A percentile compares a stretch with the other conserved stretches of the same genome.
Evolutionary conservation across 768 basidiomycete species (phyloP).

Genomic region (Leccinum longicurvipes): DNA sequence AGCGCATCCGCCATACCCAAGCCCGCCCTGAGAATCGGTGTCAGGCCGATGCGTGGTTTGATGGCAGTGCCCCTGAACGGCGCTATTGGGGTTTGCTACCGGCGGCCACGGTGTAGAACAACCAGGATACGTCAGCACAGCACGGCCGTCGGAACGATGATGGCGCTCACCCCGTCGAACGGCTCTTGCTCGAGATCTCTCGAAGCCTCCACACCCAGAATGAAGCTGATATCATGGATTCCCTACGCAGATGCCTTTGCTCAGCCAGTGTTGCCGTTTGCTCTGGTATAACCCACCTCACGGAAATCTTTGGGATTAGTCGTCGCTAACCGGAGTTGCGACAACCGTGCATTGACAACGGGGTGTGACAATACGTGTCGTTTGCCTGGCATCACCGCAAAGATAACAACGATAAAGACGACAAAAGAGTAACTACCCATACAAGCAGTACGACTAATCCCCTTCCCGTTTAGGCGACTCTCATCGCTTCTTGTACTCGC

Average conservation of each 20-base stretch:
- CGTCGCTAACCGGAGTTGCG: conserved; percentile 59
- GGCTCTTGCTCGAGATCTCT: conserved; percentile 58
- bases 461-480: not conserved
- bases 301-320: conserved; percentile 75
- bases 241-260: conserved; percentile 42
- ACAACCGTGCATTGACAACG: conserved; percentile 68
- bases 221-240: conserved; percentile 68
- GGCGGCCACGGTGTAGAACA: not conserved
- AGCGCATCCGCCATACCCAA: conserved; percentile 91
- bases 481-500: conserved; percentile 89
- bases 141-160: not conserved
- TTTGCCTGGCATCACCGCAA: conserved; percentile 30
- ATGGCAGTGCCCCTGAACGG: conserved; percentile 74
- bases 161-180: conserved; percentile 58
- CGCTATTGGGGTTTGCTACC: conserved; percentile 74
- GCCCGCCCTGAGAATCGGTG: conserved; percentile 91
- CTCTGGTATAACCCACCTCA: conserved; percentile 45
- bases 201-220: conserved; percentile 83
- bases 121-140: not conserved
- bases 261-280: conserved; percentile 2
- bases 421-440: not conserved
- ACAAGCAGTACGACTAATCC: not conserved
- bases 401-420: not conserved
- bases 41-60: conserved; percentile 76
- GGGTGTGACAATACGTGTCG: conserved; percentile 66